A percentile compares a stretch with the other conserved stretches of the same genome.
Evolutionary conservation across 2,329 filamentous ascomycete species (phyloP).

Genomic region (Penicillium frequentans): DNA sequence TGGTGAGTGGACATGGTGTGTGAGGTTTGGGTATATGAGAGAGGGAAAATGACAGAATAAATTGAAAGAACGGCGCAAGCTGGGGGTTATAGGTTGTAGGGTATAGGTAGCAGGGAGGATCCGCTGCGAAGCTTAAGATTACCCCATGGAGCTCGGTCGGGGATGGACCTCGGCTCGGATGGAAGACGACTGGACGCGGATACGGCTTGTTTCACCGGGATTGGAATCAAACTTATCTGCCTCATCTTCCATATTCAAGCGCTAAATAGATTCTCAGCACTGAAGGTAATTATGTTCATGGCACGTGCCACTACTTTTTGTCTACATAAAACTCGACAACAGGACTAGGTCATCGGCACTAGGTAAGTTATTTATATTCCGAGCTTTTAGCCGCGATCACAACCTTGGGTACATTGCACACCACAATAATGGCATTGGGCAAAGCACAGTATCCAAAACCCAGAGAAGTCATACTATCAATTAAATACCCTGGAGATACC

Average conservation of each 20-base stretch:
- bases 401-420: too few relatives aligned
- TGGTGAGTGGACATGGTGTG: constrained; percentile 18
- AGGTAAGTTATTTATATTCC: too few relatives aligned
- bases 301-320: too few relatives aligned
- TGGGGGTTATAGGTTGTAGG: background rate
- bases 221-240: background rate
- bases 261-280: too few relatives aligned
- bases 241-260: background rate
- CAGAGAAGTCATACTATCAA: too few relatives aligned
- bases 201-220: background rate
- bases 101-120: background rate
- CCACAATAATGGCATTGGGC: too few relatives aligned
- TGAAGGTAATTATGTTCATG: too few relatives aligned
- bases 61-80: background rate
- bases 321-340: too few relatives aligned
- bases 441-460: too few relatives aligned
- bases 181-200: background rate
- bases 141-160: constrained; percentile 1
- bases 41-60: background rate
- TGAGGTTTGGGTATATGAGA: background rate
- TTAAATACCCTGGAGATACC: too few relatives aligned
- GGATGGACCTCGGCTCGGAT: background rate
- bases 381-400: too few relatives aligned
- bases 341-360: too few relatives aligned
- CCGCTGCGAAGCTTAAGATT: background rate